Evolutionary conservation across 192 early-diverging fungal genomes (phyloP).

Genomic region (Coemansia brasiliensis): DNA sequence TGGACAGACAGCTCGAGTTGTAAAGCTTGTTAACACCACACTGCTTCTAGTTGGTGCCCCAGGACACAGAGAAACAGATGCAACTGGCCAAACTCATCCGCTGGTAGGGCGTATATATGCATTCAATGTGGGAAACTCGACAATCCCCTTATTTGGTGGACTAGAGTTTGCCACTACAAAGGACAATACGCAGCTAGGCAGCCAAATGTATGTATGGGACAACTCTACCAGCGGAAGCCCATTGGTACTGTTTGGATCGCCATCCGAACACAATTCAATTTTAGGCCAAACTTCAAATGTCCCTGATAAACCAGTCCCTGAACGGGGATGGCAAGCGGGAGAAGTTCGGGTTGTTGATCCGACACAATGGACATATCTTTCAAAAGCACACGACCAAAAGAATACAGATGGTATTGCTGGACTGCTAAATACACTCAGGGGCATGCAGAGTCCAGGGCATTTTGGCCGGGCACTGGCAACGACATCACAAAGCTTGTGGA

Average conservation of each 20-base stretch:
- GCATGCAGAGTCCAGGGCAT: conserved; percentile 49
- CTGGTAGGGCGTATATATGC: conserved; percentile 59
- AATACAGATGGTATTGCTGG: conserved; percentile 8
- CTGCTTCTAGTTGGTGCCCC: conserved; percentile 59
- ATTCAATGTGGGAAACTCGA: conserved; percentile 22
- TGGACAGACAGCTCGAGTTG: conserved; percentile 38
- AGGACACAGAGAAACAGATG: conserved; percentile 36
- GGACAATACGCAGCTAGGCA: conserved; percentile 48
- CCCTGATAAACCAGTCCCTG: conserved; percentile 17
- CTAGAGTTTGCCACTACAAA: conserved; percentile 24
- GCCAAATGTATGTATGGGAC: conserved; percentile 46
- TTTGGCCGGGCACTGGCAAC: conserved; percentile 48
- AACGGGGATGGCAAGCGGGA: conserved; percentile 53
- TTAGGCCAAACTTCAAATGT: not conserved
- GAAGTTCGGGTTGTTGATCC: conserved; percentile 51
- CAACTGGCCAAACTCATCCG: not conserved
- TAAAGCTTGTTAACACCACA: conserved; percentile 11
- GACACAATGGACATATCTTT: conserved; percentile 13
- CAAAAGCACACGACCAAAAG: not conserved
- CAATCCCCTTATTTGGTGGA: conserved; percentile 7
- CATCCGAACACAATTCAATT: conserved; percentile 34
- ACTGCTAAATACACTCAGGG: conserved; percentile 32
- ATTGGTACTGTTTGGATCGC: conserved; percentile 44
- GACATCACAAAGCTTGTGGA: conserved; percentile 33
- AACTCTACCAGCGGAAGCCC: not conserved